Evolutionary conservation across 2,329 filamentous ascomycete genomes (phyloP), one percentile per base, ranked within the genome.

Genomic region (Fusarium oligoseptatum): DNA sequence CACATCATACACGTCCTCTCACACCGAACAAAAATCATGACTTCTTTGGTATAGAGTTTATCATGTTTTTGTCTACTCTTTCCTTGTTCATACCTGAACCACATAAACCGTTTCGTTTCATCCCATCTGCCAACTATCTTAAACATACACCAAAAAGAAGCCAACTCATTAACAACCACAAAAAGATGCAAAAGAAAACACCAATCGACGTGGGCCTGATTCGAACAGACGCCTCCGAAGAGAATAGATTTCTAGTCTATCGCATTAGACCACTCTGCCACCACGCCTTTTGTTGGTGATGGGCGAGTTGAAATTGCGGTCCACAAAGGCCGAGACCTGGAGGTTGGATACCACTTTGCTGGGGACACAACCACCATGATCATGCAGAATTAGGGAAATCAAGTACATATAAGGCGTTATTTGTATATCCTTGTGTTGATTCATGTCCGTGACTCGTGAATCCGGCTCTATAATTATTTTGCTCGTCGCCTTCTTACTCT

Each of bases 181-280:
- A 15, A 20, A 55, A 55, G 27, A 55, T 34, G 10, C 50, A n/a
- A 39, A 58, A 58, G 17, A 39, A 58, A n/a, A 58, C 39, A 39
- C 15, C 20, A 39, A 39, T n/a, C 56, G 56, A 60, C 56, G 56
- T n/a, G 22, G 57, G 24, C 37, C 39, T 29, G 57, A 60, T 58
- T 58, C 56, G 56, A 58, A 58, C 56, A 39, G 56, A 58, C 36
- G 56, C 56, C 56, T 41, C 56, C 56, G 56, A 58, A 41, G 56
- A 41, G 56, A 58, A 58, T 58, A 58, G 56, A 58, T 58, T 58
- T 58, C 56, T 58, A 58, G 56, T 58, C 56, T 58, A 58, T 58
- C 56, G 56, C 56, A 58, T 58, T 58, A 58, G 56, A 58, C 56
- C 56, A 58, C 56, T 58, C 56, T 58, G 56, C 56, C 56, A 58